These are phyloP conservation scores for Cladosporium oxysporum DNA, from an alignment of 2,329 filamentous ascomycete species.

Conservation along the genomic window DNA sequence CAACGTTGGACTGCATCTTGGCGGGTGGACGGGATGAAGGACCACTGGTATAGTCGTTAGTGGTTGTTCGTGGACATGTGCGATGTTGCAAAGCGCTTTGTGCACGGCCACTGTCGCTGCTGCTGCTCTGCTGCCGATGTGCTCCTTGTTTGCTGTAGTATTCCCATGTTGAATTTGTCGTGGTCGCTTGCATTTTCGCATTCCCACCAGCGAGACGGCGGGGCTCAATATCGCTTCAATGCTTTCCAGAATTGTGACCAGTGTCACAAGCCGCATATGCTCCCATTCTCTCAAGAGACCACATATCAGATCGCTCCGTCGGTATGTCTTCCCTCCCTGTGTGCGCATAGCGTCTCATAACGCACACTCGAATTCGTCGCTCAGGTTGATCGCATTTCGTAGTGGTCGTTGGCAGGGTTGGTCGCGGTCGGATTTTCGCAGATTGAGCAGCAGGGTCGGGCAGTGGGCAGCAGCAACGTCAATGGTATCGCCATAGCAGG, in stretches of 20 bases:
- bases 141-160: not conserved
- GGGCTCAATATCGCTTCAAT: not conserved
- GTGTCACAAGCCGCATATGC: not conserved
- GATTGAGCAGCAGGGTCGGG: constrained; percentile 5
- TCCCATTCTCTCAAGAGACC: not conserved
- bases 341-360: not conserved
- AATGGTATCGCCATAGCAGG: not conserved
- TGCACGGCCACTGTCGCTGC: constrained; percentile 4
- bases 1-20: constrained; percentile 22
- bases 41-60: constrained; percentile 16
- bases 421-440: constrained; percentile 7
- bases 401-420: not conserved
- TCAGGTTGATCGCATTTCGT: constrained; percentile 11
- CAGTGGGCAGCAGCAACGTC: constrained; percentile 9
- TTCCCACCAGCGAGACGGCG: not conserved
- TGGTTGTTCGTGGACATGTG: not conserved
- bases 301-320: not conserved
- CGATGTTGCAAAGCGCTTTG: not conserved
- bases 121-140: constrained; percentile 4
- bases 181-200: not conserved
- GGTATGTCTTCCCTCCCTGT: not conserved
- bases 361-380: not conserved
- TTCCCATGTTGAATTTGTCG: not conserved
- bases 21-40: constrained; percentile 21
- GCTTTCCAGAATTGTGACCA: not conserved